phyloP scores from a whole-genome alignment of 805 yeast genomes.

The Vanderwaltozyma tropicalis region DNA sequence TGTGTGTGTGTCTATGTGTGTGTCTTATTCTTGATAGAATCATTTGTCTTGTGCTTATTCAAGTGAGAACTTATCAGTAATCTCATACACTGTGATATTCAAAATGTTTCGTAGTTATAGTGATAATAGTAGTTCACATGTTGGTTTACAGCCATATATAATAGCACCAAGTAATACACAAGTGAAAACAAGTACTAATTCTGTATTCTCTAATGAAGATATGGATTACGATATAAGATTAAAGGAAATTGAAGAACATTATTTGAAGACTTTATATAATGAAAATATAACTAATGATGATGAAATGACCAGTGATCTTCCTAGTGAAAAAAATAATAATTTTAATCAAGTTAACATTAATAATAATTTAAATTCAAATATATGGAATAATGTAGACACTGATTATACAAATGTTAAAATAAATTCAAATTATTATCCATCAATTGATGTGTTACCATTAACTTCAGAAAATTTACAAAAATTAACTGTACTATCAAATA shows the following conservation, averaged over 20 bases:
- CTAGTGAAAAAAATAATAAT: not conserved
- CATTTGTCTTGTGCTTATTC: too few species aligned
- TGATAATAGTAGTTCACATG: too few species aligned
- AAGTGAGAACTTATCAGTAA: too few species aligned
- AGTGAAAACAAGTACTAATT: slow-evolving; percentile 7
- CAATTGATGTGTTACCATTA: slow-evolving; percentile 16
- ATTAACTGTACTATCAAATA: slow-evolving; percentile 7
- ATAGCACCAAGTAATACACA: too few species aligned
- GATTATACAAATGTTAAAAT: slow-evolving; percentile 27
- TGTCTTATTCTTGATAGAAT: too few species aligned
- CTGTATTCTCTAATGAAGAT: slow-evolving; percentile 21
- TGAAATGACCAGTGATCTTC: slow-evolving; percentile 1
- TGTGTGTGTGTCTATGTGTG: too few species aligned
- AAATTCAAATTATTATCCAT: slow-evolving; percentile 14
- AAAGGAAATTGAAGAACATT: slow-evolving; percentile 28
- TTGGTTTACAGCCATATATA: too few species aligned
- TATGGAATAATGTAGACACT: too few species aligned
- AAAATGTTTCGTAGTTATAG: too few species aligned
- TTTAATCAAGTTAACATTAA: not conserved
- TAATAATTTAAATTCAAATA: not conserved
- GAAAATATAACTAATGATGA: slow-evolving; percentile 11
- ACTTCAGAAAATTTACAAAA: slow-evolving; percentile 25
- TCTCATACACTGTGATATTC: too few species aligned
- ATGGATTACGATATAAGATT: slow-evolving; percentile 16
- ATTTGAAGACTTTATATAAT: slow-evolving; percentile 21